phyloP scores from a whole-genome alignment of 1,284 basidiomycete genomes.

The Inonotus obliquus region DNA sequence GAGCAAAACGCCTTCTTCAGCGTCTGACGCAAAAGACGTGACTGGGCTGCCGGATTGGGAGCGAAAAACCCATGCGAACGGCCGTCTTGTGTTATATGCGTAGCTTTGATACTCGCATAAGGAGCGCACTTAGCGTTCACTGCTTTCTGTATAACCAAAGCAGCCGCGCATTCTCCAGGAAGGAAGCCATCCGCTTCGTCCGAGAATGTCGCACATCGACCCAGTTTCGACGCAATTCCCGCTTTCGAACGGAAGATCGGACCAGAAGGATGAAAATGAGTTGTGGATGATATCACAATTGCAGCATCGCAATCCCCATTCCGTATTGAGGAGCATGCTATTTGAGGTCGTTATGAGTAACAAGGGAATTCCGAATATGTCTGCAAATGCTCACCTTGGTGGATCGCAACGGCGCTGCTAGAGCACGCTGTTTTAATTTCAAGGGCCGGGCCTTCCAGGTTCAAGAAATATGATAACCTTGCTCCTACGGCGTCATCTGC shows the following conservation, averaged over 20 bases:
- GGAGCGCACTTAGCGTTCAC: background rate
- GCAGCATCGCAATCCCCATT: constrained; percentile 22
- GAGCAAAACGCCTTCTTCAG: constrained; percentile 9
- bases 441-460: constrained; percentile 20
- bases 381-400: constrained; percentile 19
- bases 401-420: constrained; percentile 22
- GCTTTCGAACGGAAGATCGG: constrained; percentile 18
- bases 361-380: background rate
- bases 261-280: constrained; percentile 18
- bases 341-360: background rate
- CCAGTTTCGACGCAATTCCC: constrained; percentile 19
- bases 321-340: constrained; percentile 19
- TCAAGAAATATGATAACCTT: constrained; percentile 21
- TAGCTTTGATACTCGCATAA: constrained; percentile 14
- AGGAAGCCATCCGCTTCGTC: constrained; percentile 21
- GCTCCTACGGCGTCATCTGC: constrained; percentile 12
- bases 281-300: constrained; percentile 20
- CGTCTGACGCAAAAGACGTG: constrained; percentile 10
- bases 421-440: constrained; percentile 23
- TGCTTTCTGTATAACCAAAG: constrained; percentile 20
- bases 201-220: constrained; percentile 20
- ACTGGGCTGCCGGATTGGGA: constrained; percentile 21
- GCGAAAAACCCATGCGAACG: constrained; percentile 19
- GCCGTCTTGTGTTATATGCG: constrained; percentile 20
- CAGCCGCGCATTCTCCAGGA: constrained; percentile 21